Conservation (phyloP, 2,329 filamentous ascomycete species). For the Tolypocladium tundrense region DNA sequence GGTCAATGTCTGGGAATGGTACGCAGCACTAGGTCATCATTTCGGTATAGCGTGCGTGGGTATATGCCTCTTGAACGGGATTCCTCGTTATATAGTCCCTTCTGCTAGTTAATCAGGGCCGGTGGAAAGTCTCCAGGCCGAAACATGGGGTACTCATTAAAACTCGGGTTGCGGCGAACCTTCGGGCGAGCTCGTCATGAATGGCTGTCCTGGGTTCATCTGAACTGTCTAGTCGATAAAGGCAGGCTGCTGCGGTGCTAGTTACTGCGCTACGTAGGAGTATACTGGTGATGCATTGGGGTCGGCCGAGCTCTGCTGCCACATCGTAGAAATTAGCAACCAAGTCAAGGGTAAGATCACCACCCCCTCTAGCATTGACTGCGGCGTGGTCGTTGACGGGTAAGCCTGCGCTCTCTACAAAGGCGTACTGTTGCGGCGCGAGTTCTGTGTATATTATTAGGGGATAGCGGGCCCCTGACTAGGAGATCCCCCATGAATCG, state of each 20-base stretch:
- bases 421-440: slow-evolving; percentile 27
- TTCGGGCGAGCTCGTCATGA: slow-evolving; percentile 24
- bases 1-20: too few species aligned
- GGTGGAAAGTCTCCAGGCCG: slow-evolving; percentile 19
- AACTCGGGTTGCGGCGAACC: slow-evolving; percentile 20
- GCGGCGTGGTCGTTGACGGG: slow-evolving; percentile 21
- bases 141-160: slow-evolving; percentile 22
- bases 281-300: slow-evolving; percentile 33
- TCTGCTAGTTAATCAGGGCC: slow-evolving; percentile 16
- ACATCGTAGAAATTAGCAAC: slow-evolving; percentile 34
- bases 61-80: slow-evolving; percentile 1
- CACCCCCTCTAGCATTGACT: slow-evolving; percentile 21
- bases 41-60: background rate
- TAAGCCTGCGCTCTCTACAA: slow-evolving; percentile 26
- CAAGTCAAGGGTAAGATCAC: slow-evolving; percentile 33
- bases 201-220: slow-evolving; percentile 21
- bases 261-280: slow-evolving; percentile 30
- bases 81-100: slow-evolving; percentile 17
- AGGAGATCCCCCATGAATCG: slow-evolving; percentile 33
- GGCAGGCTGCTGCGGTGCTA: slow-evolving; percentile 16
- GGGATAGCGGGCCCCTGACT: slow-evolving; percentile 29
- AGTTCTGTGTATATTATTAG: slow-evolving; percentile 32
- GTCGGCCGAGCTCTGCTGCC: slow-evolving; percentile 33
- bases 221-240: slow-evolving; percentile 21
- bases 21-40: too few species aligned